Conservation (phyloP, 2,329 filamentous ascomycete genomes). For the Parasarocladium wereldwijsianum region DNA sequence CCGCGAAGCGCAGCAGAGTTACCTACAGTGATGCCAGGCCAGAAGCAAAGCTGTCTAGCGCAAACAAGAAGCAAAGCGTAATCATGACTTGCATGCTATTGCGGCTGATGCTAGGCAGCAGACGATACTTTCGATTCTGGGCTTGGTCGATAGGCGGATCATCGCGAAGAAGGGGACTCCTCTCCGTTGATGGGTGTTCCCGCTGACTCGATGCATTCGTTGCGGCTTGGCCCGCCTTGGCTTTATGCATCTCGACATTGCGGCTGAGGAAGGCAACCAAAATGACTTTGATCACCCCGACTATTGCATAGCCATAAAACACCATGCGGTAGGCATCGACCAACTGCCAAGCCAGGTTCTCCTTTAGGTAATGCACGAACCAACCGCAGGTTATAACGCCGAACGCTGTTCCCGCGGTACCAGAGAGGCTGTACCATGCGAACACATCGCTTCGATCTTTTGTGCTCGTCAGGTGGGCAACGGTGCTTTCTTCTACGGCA, state of each 20-base stretch:
- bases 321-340: conserved; percentile 36
- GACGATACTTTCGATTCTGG: conserved; percentile 3
- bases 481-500: conserved; percentile 44
- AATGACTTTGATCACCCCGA: conserved; percentile 42
- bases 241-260: conserved; percentile 24
- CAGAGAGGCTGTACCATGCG: conserved; percentile 46
- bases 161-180: too few species aligned
- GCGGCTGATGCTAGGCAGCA: conserved; percentile 43
- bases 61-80: conserved; percentile 52
- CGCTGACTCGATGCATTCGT: too few species aligned
- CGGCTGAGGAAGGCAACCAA: conserved; percentile 33
- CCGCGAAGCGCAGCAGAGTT: conserved; percentile 30
- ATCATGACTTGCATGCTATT: conserved; percentile 39
- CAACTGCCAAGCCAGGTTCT: conserved; percentile 24
- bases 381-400: conserved; percentile 47
- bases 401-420: conserved; percentile 43
- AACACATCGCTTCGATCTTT: conserved; percentile 38
- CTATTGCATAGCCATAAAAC: conserved; percentile 40
- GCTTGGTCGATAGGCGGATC: too few species aligned
- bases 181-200: too few species aligned
- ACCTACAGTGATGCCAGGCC: conserved; percentile 51
- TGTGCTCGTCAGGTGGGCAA: conserved; percentile 38
- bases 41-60: conserved; percentile 53
- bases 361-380: conserved; percentile 35
- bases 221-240: too few species aligned